Conservation (phyloP, 23 red algal genomes). For the Rhodosorus marinus region DNA sequence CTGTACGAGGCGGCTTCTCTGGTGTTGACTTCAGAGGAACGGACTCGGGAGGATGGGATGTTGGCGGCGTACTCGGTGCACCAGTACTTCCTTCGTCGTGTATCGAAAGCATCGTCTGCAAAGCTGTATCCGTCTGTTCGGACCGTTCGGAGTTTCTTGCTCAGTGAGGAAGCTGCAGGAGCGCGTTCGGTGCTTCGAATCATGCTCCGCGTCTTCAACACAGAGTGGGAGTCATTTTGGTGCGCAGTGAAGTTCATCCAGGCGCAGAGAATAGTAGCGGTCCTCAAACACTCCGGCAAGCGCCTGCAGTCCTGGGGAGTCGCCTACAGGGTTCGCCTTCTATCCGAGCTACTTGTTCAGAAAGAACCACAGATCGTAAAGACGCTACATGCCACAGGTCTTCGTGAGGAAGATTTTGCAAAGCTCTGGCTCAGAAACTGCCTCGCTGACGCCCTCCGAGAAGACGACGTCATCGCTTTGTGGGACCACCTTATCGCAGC, state of each 20-base stretch:
- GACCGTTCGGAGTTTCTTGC: too few species aligned
- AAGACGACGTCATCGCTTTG: neutral
- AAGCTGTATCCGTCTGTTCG: too few species aligned
- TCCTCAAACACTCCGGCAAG: neutral
- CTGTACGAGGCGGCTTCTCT: neutral
- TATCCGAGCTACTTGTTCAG: neutral
- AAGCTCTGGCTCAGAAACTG: neutral
- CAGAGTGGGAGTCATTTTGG: neutral
- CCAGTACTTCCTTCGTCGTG: too few species aligned
- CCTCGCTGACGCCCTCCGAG: neutral
- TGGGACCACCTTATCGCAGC: neutral
- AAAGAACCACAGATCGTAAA: neutral
- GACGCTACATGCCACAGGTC: neutral
- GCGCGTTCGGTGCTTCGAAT: too few species aligned
- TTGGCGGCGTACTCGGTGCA: neutral
- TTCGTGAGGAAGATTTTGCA: neutral
- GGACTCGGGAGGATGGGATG: neutral
- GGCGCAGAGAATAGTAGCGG: neutral
- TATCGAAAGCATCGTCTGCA: too few species aligned
- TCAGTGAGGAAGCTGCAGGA: too few species aligned
- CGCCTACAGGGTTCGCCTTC: neutral
- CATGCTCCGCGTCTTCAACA: neutral
- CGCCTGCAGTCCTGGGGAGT: neutral
- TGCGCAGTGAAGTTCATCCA: neutral
- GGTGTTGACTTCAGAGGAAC: neutral